These are phyloP conservation scores for Ogataea allantospora DNA, from an alignment of 805 yeast species.

Conservation along the genomic window DNA sequence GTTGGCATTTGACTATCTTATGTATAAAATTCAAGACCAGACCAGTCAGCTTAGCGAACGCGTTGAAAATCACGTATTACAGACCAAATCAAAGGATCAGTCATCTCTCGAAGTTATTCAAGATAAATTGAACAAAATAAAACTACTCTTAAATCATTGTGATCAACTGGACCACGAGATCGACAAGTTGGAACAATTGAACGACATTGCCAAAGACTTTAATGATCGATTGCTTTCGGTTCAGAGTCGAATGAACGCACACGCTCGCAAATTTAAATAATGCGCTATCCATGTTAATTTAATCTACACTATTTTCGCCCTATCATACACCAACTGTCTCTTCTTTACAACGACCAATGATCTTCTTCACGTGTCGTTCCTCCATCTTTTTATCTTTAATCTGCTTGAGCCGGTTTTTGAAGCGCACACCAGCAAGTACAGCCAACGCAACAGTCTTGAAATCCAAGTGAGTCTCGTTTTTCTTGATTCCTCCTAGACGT, in stretches of 20 bases:
- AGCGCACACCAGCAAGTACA: slow-evolving; percentile 39
- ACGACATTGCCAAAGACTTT: slow-evolving; percentile 32
- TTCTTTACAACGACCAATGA: slow-evolving; percentile 14
- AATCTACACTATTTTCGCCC: slow-evolving; percentile 10
- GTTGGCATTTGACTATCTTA: slow-evolving; percentile 60
- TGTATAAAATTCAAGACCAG: slow-evolving; percentile 60
- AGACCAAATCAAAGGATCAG: slow-evolving; percentile 25
- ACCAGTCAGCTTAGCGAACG: slow-evolving; percentile 40
- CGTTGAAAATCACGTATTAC: slow-evolving; percentile 28
- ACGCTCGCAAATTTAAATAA: slow-evolving; percentile 17
- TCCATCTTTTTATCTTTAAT: slow-evolving; percentile 16
- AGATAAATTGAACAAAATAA: slow-evolving; percentile 20
- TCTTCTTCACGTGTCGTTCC: slow-evolving; percentile 20
- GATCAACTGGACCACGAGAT: slow-evolving; percentile 30
- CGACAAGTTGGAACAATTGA: slow-evolving; percentile 35
- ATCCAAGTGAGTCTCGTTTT: slow-evolving; percentile 21
- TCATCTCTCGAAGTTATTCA: slow-evolving; percentile 22
- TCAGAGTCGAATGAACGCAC: slow-evolving; percentile 19
- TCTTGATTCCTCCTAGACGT: slow-evolving; percentile 14
- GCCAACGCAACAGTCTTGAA: slow-evolving; percentile 32
- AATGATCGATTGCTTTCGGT: slow-evolving; percentile 23
- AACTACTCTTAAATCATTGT: slow-evolving; percentile 23
- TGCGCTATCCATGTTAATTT: slow-evolving; percentile 5
- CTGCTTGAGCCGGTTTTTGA: slow-evolving; percentile 33
- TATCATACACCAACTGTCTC: slow-evolving; percentile 14